A percentile compares a stretch with the other conserved stretches of the same genome.
Conservation (phyloP, 2,329 filamentous ascomycete species). For the Massarina eburnea region DNA sequence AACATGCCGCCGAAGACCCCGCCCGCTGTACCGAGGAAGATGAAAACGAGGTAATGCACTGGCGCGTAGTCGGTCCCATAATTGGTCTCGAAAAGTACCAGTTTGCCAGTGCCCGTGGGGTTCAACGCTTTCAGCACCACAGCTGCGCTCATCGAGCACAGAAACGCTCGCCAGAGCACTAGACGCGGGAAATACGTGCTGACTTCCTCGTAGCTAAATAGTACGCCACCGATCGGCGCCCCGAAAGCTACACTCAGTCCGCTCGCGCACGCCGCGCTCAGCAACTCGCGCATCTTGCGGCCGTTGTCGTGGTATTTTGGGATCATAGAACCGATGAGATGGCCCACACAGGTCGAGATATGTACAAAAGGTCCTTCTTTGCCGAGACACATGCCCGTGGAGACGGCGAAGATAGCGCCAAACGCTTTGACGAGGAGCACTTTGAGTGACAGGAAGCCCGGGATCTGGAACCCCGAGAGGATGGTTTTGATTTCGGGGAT, state of each 20-base stretch:
- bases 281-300: constrained; percentile 60
- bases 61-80: constrained; percentile 60
- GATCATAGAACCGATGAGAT: constrained; percentile 55
- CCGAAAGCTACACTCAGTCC: constrained; percentile 64
- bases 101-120: constrained; percentile 61
- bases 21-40: constrained; percentile 58
- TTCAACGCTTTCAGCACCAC: constrained; percentile 60
- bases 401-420: constrained; percentile 61
- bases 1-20: constrained; percentile 62
- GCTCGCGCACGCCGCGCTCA: constrained; percentile 59
- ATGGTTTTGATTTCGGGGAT: constrained; percentile 66
- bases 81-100: constrained; percentile 63
- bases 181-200: constrained; percentile 62
- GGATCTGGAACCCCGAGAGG: constrained; percentile 62
- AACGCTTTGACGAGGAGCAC: constrained; percentile 60
- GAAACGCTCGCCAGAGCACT: constrained; percentile 61
- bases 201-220: constrained; percentile 63
- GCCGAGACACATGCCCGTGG: constrained; percentile 62
- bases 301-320: constrained; percentile 61
- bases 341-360: constrained; percentile 60
- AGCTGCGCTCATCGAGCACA: constrained; percentile 60
- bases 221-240: constrained; percentile 62
- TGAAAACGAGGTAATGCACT: constrained; percentile 59
- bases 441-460: constrained; percentile 58
- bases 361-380: constrained; percentile 66